Conservation (phyloP, 1,139 yeast species). For the Geotrichum restrictum region DNA sequence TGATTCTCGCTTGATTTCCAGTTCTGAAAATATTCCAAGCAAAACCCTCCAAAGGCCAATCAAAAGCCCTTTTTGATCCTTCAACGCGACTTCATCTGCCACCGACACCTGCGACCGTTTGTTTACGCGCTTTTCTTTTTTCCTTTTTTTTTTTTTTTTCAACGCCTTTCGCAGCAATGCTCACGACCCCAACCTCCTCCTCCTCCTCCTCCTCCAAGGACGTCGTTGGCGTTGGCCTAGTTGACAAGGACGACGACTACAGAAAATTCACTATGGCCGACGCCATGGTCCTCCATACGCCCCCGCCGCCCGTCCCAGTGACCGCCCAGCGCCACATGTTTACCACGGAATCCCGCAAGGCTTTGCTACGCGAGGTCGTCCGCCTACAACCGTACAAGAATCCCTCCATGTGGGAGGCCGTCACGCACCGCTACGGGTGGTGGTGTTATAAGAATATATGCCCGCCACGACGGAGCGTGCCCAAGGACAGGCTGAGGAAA, state of each 20-base stretch:
- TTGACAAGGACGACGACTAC: no score
- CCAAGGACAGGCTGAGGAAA: constrained; percentile 22
- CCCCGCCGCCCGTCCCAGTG: constrained; percentile 21
- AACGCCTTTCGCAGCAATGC: no score
- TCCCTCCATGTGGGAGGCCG: constrained; percentile 22
- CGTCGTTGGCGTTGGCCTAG: no score
- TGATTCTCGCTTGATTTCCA: no score
- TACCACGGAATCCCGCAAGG: constrained; percentile 20
- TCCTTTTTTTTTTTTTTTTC: no score
- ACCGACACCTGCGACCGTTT: no score
- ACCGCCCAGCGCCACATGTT: constrained; percentile 22
- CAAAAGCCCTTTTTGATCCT: no score
- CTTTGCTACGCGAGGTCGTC: constrained; percentile 20
- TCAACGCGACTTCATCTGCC: no score
- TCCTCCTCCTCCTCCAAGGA: neutral
- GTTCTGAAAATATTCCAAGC: no score
- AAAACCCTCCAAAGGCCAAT: no score
- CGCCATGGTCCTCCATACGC: neutral
- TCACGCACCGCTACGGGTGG: constrained; percentile 22
- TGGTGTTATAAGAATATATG: constrained; percentile 21
- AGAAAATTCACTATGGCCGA: neutral
- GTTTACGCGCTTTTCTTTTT: no score
- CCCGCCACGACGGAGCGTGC: constrained; percentile 20
- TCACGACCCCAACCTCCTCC: neutral
- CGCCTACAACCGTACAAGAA: constrained; percentile 20